These are phyloP conservation scores for Effrenium voratum DNA, from an alignment of 73 alveolate species.

Conservation along the genomic window DNA sequence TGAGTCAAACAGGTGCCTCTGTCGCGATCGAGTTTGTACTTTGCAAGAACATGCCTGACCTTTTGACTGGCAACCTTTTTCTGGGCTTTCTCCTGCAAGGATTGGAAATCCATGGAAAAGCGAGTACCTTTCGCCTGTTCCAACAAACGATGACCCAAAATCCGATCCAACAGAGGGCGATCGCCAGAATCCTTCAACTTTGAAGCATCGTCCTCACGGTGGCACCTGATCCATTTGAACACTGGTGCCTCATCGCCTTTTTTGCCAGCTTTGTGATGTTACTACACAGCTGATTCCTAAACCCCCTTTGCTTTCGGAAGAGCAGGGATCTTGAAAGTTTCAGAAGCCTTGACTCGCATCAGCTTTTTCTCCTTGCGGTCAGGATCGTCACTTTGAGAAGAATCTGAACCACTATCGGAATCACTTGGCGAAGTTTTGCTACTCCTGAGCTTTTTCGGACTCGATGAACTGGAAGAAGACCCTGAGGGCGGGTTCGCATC, in stretches of 20 bases:
- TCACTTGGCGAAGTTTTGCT: too few relatives aligned
- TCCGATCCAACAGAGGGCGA: not conserved
- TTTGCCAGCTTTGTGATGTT: not conserved
- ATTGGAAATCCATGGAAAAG: not conserved
- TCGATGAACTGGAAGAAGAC: too few relatives aligned
- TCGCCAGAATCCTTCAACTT: not conserved
- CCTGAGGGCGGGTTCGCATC: too few relatives aligned
- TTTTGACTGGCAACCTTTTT: not conserved
- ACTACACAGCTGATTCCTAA: not conserved
- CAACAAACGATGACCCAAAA: not conserved
- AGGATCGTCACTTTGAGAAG: too few relatives aligned
- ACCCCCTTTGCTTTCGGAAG: constrained; percentile 1
- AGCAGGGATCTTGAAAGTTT: not conserved
- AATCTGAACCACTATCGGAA: too few relatives aligned
- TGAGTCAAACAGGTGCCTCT: not conserved
- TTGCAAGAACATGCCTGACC: not conserved
- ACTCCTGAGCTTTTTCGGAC: too few relatives aligned
- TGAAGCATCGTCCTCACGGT: not conserved
- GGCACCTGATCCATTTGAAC: not conserved
- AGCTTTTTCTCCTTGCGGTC: constrained; percentile 3
- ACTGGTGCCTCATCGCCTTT: not conserved
- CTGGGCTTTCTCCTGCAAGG: not conserved
- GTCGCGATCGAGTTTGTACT: not conserved
- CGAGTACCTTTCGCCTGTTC: not conserved
- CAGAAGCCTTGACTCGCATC: not conserved